phyloP scores from a whole-genome alignment of 257 asterid species.

The Buddleja alternifolia region DNA sequence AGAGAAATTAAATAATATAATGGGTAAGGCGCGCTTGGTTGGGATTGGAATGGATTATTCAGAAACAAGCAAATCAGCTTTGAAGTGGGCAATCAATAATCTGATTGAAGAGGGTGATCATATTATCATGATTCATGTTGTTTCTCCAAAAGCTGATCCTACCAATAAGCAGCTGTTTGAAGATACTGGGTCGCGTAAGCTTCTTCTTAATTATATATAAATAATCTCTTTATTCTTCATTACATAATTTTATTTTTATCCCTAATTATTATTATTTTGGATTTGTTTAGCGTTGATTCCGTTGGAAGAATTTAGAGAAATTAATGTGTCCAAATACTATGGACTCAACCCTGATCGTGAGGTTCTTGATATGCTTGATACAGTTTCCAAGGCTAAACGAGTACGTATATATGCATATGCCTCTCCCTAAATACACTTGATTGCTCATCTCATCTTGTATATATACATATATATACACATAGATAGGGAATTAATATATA shows the following conservation, averaged over 20 bases:
- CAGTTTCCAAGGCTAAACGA: conserved; percentile 45
- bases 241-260: not conserved
- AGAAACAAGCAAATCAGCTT: conserved; percentile 65
- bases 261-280: not conserved
- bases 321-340: conserved; percentile 55
- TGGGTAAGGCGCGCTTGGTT: conserved; percentile 51
- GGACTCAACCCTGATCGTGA: conserved; percentile 75
- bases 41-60: conserved; percentile 86
- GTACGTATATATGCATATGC: conserved; percentile 25
- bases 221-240: not conserved
- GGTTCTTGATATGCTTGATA: conserved; percentile 73
- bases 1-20: too few species aligned
- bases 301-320: conserved; percentile 62
- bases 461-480: not conserved
- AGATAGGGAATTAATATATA: not conserved
- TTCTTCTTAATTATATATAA: not conserved
- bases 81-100: conserved; percentile 65
- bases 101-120: conserved; percentile 63
- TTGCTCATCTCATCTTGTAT: not conserved
- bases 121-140: conserved; percentile 66
- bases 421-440: too few species aligned
- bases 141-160: conserved; percentile 70
- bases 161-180: conserved; percentile 67
- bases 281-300: conserved; percentile 77
- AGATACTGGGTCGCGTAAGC: conserved; percentile 79